Conservation (phyloP, 1,139 yeast species). For the Pichia kudriavzevii region DNA sequence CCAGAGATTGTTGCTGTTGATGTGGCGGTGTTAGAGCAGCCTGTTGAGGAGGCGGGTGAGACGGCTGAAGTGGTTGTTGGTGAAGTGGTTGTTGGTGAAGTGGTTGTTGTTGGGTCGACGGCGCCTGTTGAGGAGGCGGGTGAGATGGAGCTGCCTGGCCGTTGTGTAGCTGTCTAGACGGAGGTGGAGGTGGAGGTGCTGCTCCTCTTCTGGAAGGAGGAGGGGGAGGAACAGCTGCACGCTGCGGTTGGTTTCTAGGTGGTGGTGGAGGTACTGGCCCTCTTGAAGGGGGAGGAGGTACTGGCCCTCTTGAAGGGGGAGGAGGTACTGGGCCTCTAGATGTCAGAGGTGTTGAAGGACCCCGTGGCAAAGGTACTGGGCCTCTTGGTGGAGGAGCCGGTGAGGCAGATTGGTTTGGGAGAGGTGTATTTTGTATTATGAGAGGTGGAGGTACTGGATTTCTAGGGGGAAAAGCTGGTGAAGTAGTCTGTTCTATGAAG, state of each 20-base stretch:
- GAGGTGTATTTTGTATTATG: too few relatives aligned
- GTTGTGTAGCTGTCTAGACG: conserved; percentile 25
- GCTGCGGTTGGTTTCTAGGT: conserved; percentile 20
- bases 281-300: conserved; percentile 17
- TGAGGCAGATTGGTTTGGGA: too few relatives aligned
- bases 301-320: background rate
- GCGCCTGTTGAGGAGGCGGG: conserved; percentile 28
- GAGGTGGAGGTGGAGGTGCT: conserved; percentile 28
- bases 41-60: conserved; percentile 12
- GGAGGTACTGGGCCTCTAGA: conserved; percentile 1
- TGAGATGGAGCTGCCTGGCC: conserved; percentile 30
- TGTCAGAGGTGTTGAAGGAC: background rate
- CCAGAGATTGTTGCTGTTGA: conserved; percentile 19
- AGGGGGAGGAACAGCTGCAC: conserved; percentile 28
- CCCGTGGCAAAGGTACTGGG: background rate
- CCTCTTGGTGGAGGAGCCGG: conserved; percentile 1
- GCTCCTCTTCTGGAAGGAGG: conserved; percentile 27
- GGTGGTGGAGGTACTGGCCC: conserved; percentile 14
- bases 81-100: conserved; percentile 2
- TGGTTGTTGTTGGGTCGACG: conserved; percentile 13
- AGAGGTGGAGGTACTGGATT: too few relatives aligned
- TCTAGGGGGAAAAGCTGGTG: too few relatives aligned
- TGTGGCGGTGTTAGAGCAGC: conserved; percentile 13
- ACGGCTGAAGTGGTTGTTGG: conserved; percentile 1
- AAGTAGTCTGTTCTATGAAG: background rate